These are phyloP conservation scores for Colletotrichum incanum DNA, from an alignment of 2,329 filamentous ascomycete genomes.

Conservation along the genomic window DNA sequence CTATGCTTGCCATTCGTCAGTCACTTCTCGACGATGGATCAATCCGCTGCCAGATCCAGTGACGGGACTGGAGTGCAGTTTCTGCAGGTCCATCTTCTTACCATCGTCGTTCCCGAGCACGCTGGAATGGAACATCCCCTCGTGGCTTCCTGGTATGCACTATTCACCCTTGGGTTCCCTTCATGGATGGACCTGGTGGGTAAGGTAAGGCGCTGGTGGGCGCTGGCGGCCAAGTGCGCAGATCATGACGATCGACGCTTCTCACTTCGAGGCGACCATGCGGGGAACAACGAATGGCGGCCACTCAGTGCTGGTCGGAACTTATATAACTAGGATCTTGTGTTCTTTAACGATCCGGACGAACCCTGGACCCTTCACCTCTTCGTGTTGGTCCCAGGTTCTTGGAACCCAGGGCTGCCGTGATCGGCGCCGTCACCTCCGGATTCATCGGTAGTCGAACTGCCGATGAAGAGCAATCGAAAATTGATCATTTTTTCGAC, in stretches of 20 bases:
- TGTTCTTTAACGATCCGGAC: conserved; percentile 35
- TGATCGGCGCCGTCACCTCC: conserved; percentile 29
- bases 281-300: conserved; percentile 9
- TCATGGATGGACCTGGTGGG: conserved; percentile 39
- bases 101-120: conserved; percentile 4
- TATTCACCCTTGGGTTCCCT: neutral
- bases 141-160: conserved; percentile 33
- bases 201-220: conserved; percentile 31
- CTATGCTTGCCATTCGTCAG: conserved; percentile 26
- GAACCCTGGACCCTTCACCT: conserved; percentile 32
- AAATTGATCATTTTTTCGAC: neutral
- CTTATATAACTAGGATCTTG: conserved; percentile 30
- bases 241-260: conserved; percentile 35
- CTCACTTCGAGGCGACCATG: conserved; percentile 35
- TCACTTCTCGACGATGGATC: conserved; percentile 38
- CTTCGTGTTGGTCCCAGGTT: conserved; percentile 29
- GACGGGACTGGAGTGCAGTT: conserved; percentile 36
- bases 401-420: conserved; percentile 33
- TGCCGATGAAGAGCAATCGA: conserved; percentile 26
- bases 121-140: conserved; percentile 24
- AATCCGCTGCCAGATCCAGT: conserved; percentile 41
- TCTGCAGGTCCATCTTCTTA: conserved; percentile 39
- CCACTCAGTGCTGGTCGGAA: conserved; percentile 15
- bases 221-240: conserved; percentile 22
- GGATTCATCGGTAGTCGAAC: conserved; percentile 11